Percentiles rank a stretch among this genome's conserved stretches.
Conservation (phyloP, 2,329 filamentous ascomycete species). For the Acrodontium crateriforme region DNA sequence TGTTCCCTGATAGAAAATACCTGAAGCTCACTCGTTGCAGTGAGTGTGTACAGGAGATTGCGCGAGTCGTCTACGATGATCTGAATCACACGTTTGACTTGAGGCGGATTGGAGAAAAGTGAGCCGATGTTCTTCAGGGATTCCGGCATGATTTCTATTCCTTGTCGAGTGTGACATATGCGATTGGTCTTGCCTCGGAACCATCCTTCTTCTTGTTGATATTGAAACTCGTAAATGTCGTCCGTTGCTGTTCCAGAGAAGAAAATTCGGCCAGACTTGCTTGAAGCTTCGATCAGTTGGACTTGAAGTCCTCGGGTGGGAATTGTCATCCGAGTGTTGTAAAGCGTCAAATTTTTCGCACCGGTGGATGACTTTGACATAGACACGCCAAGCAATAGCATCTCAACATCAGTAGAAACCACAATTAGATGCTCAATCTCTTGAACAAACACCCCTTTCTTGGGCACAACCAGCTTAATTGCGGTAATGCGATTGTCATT, state of each 20-base stretch:
- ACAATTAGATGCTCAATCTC: constrained; percentile 80
- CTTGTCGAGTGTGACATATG: constrained; percentile 43
- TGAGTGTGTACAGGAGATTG: constrained; percentile 81
- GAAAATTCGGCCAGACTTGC: constrained; percentile 76
- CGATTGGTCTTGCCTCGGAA: constrained; percentile 76
- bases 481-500: constrained; percentile 76
- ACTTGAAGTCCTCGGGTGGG: constrained; percentile 59
- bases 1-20: constrained; percentile 70
- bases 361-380: constrained; percentile 50
- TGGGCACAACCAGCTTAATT: constrained; percentile 77
- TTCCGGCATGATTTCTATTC: constrained; percentile 28
- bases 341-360: constrained; percentile 60
- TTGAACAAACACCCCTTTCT: constrained; percentile 72
- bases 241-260: constrained; percentile 70
- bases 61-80: constrained; percentile 82
- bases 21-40: constrained; percentile 73
- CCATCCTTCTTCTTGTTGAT: constrained; percentile 96
- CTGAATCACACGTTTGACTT: constrained; percentile 52
- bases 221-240: constrained; percentile 86
- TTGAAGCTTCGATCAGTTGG: constrained; percentile 62
- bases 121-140: constrained; percentile 20
- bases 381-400: constrained; percentile 75
- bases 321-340: constrained; percentile 76
- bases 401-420: constrained; percentile 72
- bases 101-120: constrained; percentile 18